Evolutionary conservation across 2,329 filamentous ascomycete species (phyloP), one percentile per base, ranked within the genome.

Genomic region (Pseudogymnoascus sp.): DNA sequence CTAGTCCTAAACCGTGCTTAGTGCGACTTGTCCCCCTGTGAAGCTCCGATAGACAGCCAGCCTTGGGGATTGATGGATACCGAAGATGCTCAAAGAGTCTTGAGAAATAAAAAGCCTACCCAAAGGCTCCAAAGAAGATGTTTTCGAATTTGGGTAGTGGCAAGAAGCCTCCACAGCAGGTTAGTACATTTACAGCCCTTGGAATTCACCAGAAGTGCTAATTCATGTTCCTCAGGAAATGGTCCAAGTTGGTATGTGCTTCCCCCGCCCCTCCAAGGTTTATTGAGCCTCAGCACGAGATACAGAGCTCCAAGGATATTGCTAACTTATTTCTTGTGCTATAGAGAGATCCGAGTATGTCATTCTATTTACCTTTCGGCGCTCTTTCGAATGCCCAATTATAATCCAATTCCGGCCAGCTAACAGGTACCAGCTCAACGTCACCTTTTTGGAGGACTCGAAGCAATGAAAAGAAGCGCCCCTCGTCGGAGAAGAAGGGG

Each of bases 171-270:
- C 80, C 83, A 69, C 85, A 88, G 74, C 88, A 90, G 85, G 89
- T 92, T 79, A 74, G 82, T 76, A 62, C 41, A 14, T 60, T 67
- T 65, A 64, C 66, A 62, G 62, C 61, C 48, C 11, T 51, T 51
- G 31, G 34, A 48, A 66, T 34, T 43, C 31, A 25, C 25, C 62
- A 60, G 61, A 60, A 62, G 60, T 65, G 65, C 69, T 64, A 65
- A 64, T 54, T 64, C 62, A 34, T 43, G 36, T 71, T 76, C 72
- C 79, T 74, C 81, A 98, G 92, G 95, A 99, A 84, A 99, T 99
- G 95, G 91, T 97, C 71, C 93, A 99, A 89, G 93, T 99, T 82
- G 93, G 95, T 98, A 88, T 83, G 87, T 89, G 69, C 64, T 75
- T 68, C 71, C 71, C 69, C 70, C 68, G 69, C 68, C 67, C 68